phyloP scores from a whole-genome alignment of 2,329 filamentous ascomycete genomes.

The Ustilaginoidea virens region DNA sequence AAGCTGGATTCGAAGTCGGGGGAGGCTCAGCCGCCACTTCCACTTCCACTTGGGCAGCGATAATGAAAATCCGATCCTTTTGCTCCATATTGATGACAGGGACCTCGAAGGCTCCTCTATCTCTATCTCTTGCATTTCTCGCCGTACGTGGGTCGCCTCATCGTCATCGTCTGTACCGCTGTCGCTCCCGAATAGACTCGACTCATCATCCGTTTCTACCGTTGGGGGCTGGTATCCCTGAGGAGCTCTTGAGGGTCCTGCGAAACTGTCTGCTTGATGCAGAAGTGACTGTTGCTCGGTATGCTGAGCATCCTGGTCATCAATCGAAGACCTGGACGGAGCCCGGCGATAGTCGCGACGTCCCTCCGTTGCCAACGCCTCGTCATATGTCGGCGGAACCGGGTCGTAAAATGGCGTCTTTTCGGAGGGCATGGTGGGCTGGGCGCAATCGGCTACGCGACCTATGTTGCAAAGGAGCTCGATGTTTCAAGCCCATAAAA shows the following conservation, averaged over 20 bases:
- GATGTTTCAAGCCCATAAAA: too few relatives aligned
- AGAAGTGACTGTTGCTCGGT: constrained; percentile 68
- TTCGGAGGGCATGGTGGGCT: constrained; percentile 19
- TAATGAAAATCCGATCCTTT: constrained; percentile 36
- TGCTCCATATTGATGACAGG: constrained; percentile 33
- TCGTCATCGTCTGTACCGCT: constrained; percentile 24
- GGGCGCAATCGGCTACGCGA: background rate
- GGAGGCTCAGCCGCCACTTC: constrained; percentile 37
- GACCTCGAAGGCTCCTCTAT: constrained; percentile 50
- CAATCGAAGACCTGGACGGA: constrained; percentile 17
- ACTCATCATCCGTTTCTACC: constrained; percentile 62
- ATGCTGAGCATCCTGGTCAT: constrained; percentile 50
- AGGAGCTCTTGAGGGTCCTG: constrained; percentile 26
- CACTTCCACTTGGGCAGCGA: constrained; percentile 39
- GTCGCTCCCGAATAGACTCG: constrained; percentile 35
- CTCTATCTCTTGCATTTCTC: constrained; percentile 82
- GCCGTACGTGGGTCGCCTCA: constrained; percentile 52
- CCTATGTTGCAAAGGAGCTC: too few relatives aligned
- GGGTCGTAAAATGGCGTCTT: constrained; percentile 27
- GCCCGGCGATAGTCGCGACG: constrained; percentile 17
- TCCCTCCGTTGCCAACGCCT: constrained; percentile 22
- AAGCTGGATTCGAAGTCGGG: constrained; percentile 33
- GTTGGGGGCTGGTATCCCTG: constrained; percentile 63
- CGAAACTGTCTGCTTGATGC: constrained; percentile 29
- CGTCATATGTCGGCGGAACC: constrained; percentile 27